Evolutionary conservation across 2,329 filamentous ascomycete genomes (phyloP), one percentile per base, ranked within the genome.

Genomic region (Apiospora rasikravindrae): DNA sequence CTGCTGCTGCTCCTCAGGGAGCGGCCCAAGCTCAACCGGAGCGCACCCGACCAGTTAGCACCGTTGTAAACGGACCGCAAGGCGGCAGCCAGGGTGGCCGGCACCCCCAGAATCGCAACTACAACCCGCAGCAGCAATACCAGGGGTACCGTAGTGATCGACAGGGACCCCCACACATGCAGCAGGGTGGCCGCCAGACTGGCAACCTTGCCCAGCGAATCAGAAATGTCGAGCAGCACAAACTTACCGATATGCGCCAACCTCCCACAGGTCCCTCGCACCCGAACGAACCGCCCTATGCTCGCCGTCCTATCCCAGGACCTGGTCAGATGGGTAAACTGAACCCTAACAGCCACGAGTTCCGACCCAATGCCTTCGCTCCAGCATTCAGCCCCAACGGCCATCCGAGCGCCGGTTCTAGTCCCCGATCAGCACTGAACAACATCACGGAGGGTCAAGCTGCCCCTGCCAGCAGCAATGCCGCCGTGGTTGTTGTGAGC

Each of bases 351-450:
- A 91, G 87, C 76, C 86, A 89, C 79, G 95, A 98, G 78, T 98
- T 98, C 83, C 91, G 93, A 75, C 96, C 96, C 24, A 97, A 92
- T 77, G 91, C 94, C 5, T 92, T 92, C 74, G 95, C 95, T 0
- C 88, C 89, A 64, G 87, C 92, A 1, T 98, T 99, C 83, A 96
- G 91, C 76, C 96, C 93, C 6, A 93, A 84, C 68, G 86, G 87
- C 33, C 85, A 87, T 67, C 85, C 86, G n/a, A 94, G 92, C 79
- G 87, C 89, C 67, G 87, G 89, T 47, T 94, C 93, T 2, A 97
- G 93, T 78, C 94, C 94, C 42, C 88, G 88, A 45, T 90, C 92
- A 1, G 85, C 84, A 75, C 87, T 87, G 76, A 92, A 88, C 78
- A 83, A 87, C 70, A 80, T 82, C 24, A 78, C 83, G 45, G 84